Percentiles rank a stretch among this genome's conserved stretches.
Evolutionary conservation across 2,329 filamentous ascomycete species (phyloP).

Genomic region (Neofusicoccum ribis): DNA sequence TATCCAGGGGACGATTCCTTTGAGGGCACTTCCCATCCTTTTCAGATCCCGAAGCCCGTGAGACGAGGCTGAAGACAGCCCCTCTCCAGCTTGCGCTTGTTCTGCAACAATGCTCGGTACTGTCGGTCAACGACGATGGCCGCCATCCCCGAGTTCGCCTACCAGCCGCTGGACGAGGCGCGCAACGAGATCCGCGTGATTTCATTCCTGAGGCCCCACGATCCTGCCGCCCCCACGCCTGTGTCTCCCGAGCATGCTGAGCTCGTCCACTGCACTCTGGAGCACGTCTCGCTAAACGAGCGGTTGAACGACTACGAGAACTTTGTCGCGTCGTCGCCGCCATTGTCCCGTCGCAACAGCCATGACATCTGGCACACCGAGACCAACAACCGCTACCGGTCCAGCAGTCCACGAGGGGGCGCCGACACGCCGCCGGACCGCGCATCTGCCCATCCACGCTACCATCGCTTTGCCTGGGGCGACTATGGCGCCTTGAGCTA

Average conservation of each 20-base stretch:
- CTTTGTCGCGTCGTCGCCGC: background rate
- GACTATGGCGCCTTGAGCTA: constrained; percentile 14
- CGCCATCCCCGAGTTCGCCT: background rate
- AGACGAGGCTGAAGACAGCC: no score
- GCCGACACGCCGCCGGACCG: background rate
- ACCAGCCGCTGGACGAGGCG: background rate
- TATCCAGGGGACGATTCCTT: no score
- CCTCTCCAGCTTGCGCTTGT: no score
- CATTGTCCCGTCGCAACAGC: background rate
- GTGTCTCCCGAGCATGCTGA: background rate
- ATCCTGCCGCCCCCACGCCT: background rate
- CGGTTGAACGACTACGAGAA: background rate
- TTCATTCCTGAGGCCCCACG: background rate
- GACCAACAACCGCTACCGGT: background rate
- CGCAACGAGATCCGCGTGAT: background rate
- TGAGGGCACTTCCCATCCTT: no score
- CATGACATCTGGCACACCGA: background rate
- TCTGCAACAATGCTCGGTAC: no score
- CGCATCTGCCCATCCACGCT: background rate
- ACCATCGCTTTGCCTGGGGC: constrained; percentile 9
- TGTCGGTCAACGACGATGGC: no score
- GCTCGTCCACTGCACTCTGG: background rate
- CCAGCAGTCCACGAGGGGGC: background rate
- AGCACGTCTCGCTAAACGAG: background rate
- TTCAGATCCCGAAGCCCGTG: no score